Percentiles rank a stretch among this genome's conserved stretches.
Evolutionary conservation across 2,329 filamentous ascomycete species (phyloP).

Genomic region (Sporothrix phasma): DNA sequence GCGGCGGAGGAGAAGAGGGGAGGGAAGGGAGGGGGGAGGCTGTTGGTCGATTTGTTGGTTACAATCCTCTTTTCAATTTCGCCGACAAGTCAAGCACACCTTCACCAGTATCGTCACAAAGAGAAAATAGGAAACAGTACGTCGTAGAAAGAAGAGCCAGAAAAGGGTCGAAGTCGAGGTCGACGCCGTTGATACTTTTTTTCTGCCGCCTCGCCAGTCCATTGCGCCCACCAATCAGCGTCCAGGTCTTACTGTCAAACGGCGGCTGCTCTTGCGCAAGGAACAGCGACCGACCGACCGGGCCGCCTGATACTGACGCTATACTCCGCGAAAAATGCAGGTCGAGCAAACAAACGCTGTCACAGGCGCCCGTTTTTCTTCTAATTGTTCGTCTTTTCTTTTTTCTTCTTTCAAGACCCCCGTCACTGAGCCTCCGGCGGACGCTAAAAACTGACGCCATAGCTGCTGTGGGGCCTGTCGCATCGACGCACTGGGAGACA

Average conservation of each 20-base stretch:
- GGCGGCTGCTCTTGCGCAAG: background rate
- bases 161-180: background rate
- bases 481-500: background rate
- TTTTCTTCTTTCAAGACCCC: constrained; percentile 10
- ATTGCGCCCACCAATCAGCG: constrained; percentile 7
- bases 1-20: background rate
- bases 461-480: constrained; percentile 12
- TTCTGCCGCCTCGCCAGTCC: background rate
- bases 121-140: background rate
- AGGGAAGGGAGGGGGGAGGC: background rate
- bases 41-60: background rate
- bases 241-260: background rate
- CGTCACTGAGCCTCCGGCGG: background rate
- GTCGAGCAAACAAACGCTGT: no score
- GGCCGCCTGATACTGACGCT: background rate
- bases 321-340: background rate
- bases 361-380: no score
- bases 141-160: background rate
- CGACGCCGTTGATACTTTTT: background rate
- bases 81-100: background rate
- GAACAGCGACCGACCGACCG: background rate
- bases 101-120: background rate
- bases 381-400: no score
- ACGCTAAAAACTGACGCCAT: constrained; percentile 19
- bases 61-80: background rate